A percentile compares a stretch with the other conserved stretches of the same genome.
These are phyloP conservation scores for Phlyctochytrium planicorne DNA, from an alignment of 192 early-diverging fungal genomes.

Conservation along the genomic window DNA sequence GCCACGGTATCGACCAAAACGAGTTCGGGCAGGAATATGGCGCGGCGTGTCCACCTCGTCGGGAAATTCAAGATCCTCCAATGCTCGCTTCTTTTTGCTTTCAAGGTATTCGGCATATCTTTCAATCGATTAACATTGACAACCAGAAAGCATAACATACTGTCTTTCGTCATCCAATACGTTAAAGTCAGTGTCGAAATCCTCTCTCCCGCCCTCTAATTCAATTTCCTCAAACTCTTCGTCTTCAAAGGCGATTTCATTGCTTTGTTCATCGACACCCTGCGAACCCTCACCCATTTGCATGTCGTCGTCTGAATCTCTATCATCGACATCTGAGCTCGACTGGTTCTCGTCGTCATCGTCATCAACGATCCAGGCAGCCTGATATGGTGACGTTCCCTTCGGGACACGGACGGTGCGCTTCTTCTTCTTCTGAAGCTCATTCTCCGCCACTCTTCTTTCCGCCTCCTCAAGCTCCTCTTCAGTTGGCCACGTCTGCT, in stretches of 20 bases:
- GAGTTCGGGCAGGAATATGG: slow-evolving; percentile 73
- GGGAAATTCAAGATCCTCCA: slow-evolving; percentile 87
- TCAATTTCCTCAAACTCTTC: slow-evolving; percentile 55
- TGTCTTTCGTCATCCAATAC: slow-evolving; percentile 37
- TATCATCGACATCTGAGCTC: slow-evolving; percentile 39
- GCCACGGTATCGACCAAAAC: slow-evolving; percentile 95
- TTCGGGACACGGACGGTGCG: slow-evolving; percentile 73
- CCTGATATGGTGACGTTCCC: slow-evolving; percentile 96
- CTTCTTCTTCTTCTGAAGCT: slow-evolving; percentile 11
- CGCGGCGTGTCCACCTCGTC: slow-evolving; percentile 97
- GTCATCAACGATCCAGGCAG: slow-evolving; percentile 93
- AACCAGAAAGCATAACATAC: slow-evolving; percentile 7
- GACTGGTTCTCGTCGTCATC: slow-evolving; percentile 60
- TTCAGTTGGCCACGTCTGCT: slow-evolving; percentile 99
- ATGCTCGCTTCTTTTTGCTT: slow-evolving; percentile 53
- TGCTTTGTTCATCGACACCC: slow-evolving; percentile 49
- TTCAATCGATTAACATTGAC: background rate
- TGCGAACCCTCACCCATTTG: slow-evolving; percentile 50
- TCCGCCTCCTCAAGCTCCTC: slow-evolving; percentile 87
- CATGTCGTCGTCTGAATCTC: slow-evolving; percentile 42
- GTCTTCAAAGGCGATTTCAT: slow-evolving; percentile 38
- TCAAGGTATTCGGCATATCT: slow-evolving; percentile 57
- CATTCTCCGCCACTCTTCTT: slow-evolving; percentile 26
- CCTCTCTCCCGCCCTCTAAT: slow-evolving; percentile 34
- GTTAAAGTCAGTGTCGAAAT: slow-evolving; percentile 39